Conservation (phyloP, 2,329 filamentous ascomycete species). For the Colletotrichum salicis region DNA sequence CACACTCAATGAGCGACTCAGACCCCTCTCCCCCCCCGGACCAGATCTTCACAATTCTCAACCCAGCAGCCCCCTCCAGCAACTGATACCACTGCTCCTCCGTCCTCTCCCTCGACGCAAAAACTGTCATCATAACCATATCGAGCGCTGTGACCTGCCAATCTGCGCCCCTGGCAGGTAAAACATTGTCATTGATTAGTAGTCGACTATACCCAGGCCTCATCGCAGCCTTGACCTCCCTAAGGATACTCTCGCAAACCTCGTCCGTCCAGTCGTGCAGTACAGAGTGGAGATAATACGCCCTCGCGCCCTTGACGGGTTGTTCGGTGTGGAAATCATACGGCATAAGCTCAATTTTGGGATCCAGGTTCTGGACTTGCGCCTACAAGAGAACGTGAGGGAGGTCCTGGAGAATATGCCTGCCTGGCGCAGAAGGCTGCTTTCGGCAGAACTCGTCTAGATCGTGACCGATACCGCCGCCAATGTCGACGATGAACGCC, state of each 20-base stretch:
- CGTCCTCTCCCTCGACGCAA: constrained; percentile 35
- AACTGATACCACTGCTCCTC: constrained; percentile 35
- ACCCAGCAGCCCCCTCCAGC: constrained; percentile 18
- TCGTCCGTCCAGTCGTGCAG: constrained; percentile 37
- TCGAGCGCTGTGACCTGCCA: constrained; percentile 32
- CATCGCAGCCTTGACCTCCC: constrained; percentile 34
- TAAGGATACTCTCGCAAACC: constrained; percentile 34
- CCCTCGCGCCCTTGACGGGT: constrained; percentile 23
- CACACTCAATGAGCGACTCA: constrained; percentile 21
- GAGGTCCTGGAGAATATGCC: constrained; percentile 41
- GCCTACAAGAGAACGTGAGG: constrained; percentile 39
- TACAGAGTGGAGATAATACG: constrained; percentile 35
- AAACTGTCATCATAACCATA: constrained; percentile 36
- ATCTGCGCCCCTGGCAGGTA: constrained; percentile 28
- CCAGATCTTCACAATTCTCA: constrained; percentile 22
- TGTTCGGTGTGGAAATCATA: constrained; percentile 41
- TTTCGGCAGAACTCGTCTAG: constrained; percentile 37
- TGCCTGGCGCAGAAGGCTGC: constrained; percentile 36
- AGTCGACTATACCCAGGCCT: constrained; percentile 33
- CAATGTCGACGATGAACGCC: constrained; percentile 38
- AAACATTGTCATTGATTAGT: constrained; percentile 36
- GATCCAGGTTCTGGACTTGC: constrained; percentile 36
- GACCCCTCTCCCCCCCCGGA: constrained; percentile 9
- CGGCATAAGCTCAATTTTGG: constrained; percentile 39
- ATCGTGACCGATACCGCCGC: constrained; percentile 41